Base-by-base conservation (phyloP, 495 filamentous ascomycete genomes). In the Penicillium diatomitis region DNA sequence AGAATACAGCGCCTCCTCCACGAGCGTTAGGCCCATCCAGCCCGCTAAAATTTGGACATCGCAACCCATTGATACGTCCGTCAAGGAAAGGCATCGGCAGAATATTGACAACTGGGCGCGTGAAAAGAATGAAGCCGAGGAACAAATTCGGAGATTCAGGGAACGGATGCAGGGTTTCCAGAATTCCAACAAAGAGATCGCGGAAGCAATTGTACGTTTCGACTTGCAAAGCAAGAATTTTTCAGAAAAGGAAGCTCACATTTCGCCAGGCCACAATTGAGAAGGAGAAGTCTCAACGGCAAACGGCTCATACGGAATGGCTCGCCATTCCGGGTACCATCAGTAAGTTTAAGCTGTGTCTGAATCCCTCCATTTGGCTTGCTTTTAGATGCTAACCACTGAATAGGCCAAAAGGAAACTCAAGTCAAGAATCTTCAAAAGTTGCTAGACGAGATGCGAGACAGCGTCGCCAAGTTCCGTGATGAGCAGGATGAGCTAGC, bases 1-100 rank as follows among this genome's bases (percentile, higher is more conserved):
- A 50, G 89, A 95, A 61, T 95, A 94, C 0, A 59, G 61, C 11
- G 88, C 84, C 5, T 71, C 70, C 6, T 87, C 87, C 5, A 90
- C 86, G 5, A 65, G 65, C 6, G 79, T 84, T 1, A 73, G 64
- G 38, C 60, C 64, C 41, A 48, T 95, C 2, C 67, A 54, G 8
- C 62, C 54, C 33, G 87, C 86, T 3, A 61, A 58, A 9, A 71
- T 77, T 46, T 96, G 89, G 86, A 88, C 85, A 3, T 78, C 88
- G 49, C 81, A 87, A 55, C 85, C 87, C 4, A 77, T 88, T 8
- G 85, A 92, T 61, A 54, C 57, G 1, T 67, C 74, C 30, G 75
- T 78, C 45, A 88, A 84, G 56, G 58, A 65, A 8, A 72, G 72
- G 38, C 29, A 82, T 20, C 58, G 70, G 45, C 57, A 63, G 32